phyloP scores from a whole-genome alignment of 169 alveolate species.

The Cryptosporidium ryanae region DNA sequence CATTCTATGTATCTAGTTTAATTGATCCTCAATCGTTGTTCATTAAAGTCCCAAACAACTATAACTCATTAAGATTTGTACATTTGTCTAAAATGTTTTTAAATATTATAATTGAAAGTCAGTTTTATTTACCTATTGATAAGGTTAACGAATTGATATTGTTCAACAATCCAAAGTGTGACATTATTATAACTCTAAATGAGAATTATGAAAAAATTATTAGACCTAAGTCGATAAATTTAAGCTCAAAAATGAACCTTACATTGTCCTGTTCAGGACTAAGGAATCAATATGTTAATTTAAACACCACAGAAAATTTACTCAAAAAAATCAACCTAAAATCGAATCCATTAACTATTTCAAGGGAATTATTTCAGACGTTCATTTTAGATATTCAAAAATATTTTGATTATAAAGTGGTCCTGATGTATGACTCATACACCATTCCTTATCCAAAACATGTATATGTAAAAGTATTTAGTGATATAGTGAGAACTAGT shows the following conservation, averaged over 20 bases:
- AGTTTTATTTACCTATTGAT: slow-evolving; percentile 1
- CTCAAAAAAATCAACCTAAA: slow-evolving; percentile 6
- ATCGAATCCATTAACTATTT: slow-evolving; percentile 9
- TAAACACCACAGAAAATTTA: slow-evolving; percentile 26
- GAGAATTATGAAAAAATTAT: slow-evolving; percentile 4
- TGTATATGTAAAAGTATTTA: slow-evolving; percentile 12
- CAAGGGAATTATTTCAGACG: slow-evolving; percentile 29
- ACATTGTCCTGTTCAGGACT: background rate
- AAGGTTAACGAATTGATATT: background rate
- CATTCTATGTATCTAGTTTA: slow-evolving; percentile 39
- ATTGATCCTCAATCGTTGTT: slow-evolving; percentile 65
- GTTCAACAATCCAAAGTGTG: slow-evolving; percentile 9
- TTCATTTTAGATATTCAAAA: slow-evolving; percentile 14
- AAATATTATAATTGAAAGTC: slow-evolving; percentile 17
- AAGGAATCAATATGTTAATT: slow-evolving; percentile 19
- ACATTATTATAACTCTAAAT: slow-evolving; percentile 13
- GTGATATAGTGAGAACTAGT: background rate
- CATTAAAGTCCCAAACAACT: slow-evolving; percentile 36
- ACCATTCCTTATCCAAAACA: slow-evolving; percentile 36
- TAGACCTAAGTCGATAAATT: slow-evolving; percentile 10
- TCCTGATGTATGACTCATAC: slow-evolving; percentile 34
- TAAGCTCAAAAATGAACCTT: too few relatives aligned
- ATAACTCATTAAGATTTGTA: slow-evolving; percentile 32
- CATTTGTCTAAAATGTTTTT: slow-evolving; percentile 32
- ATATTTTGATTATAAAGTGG: slow-evolving; percentile 17